A percentile compares a stretch with the other conserved stretches of the same genome.
These are phyloP conservation scores for Trichosporon inkin DNA, from an alignment of 1,284 basidiomycete species.

Conservation along the genomic window DNA sequence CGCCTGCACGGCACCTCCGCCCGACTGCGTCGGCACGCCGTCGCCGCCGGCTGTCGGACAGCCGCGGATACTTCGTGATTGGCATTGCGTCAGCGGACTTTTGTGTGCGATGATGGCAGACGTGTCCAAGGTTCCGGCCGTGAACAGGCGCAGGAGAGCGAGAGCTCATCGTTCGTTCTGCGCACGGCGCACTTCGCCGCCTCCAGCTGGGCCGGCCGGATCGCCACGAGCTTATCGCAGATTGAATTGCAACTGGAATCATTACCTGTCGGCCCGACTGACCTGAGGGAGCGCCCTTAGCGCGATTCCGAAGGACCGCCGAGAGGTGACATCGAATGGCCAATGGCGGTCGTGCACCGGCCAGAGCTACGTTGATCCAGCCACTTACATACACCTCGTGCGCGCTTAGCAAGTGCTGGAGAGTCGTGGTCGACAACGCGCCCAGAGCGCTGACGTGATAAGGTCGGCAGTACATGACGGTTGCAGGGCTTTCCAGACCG, in stretches of 20 bases:
- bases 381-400: not conserved
- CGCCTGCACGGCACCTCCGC: too few species aligned
- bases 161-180: too few species aligned
- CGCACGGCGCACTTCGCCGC: too few species aligned
- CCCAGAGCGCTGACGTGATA: not conserved
- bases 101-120: too few species aligned
- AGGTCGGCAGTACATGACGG: not conserved
- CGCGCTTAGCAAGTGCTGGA: not conserved
- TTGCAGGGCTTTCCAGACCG: not conserved
- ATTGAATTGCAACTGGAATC: not conserved
- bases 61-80: too few species aligned
- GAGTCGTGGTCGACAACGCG: not conserved
- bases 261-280: not conserved
- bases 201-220: too few species aligned
- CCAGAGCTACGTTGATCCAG: not conserved
- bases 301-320: not conserved
- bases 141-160: too few species aligned
- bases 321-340: not conserved
- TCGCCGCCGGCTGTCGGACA: too few species aligned
- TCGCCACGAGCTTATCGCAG: constrained; percentile 1
- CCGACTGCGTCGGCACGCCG: too few species aligned
- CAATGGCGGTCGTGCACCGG: not conserved
- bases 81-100: too few species aligned
- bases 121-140: too few species aligned
- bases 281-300: not conserved